Percentiles rank a stretch among this genome's conserved stretches.
Evolutionary conservation across 768 basidiomycete species (phyloP).

Genomic region (Baorangia bicolor): DNA sequence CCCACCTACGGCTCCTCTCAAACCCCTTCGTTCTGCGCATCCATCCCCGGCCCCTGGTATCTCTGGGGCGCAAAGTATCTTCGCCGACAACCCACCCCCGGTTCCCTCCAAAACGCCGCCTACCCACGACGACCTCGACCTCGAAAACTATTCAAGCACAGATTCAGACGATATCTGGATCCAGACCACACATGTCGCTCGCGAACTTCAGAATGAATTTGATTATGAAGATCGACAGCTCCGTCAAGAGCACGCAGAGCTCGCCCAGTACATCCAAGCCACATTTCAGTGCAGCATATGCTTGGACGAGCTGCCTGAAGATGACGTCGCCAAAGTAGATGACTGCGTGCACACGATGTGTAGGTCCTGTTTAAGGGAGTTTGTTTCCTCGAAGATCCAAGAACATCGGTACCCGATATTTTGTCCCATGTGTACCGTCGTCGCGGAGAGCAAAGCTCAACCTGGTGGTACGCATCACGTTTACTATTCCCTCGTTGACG

Average conservation of each 20-base stretch:
- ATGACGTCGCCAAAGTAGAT: slow-evolving; percentile 41
- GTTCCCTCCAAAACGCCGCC: slow-evolving; percentile 11
- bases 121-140: slow-evolving; percentile 15
- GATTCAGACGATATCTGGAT: slow-evolving; percentile 6
- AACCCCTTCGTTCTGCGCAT: background rate
- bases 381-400: slow-evolving; percentile 45
- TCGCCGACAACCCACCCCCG: slow-evolving; percentile 28
- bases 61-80: slow-evolving; percentile 24
- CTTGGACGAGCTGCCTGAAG: slow-evolving; percentile 46
- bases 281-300: slow-evolving; percentile 59
- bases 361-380: slow-evolving; percentile 46
- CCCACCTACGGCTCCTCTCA: background rate
- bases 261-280: slow-evolving; percentile 29
- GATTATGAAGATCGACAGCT: slow-evolving; percentile 43
- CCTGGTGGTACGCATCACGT: slow-evolving; percentile 33
- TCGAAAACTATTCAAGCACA: background rate
- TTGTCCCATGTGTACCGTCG: slow-evolving; percentile 53
- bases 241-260: slow-evolving; percentile 33
- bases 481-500: background rate
- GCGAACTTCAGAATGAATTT: slow-evolving; percentile 35
- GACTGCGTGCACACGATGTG: slow-evolving; percentile 55
- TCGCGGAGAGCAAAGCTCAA: slow-evolving; percentile 21
- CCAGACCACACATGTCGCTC: slow-evolving; percentile 20
- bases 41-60: background rate
- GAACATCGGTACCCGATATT: slow-evolving; percentile 58